phyloP scores from a whole-genome alignment of 2,329 filamentous ascomycete genomes.

The Epichloe scottii region DNA sequence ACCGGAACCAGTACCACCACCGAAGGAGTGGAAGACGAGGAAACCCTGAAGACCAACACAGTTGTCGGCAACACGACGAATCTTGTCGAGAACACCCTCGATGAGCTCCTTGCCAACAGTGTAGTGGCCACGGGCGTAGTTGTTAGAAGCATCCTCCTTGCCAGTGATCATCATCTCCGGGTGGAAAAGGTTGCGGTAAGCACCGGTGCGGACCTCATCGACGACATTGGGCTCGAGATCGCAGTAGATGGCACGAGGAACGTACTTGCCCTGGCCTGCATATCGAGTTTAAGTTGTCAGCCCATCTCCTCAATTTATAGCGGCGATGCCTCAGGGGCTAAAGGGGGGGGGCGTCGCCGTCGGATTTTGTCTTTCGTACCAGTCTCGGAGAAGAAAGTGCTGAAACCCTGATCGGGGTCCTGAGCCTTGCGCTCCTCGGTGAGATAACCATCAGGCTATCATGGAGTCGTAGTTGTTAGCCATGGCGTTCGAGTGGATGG shows the following conservation, averaged over 20 bases:
- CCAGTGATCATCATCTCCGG: constrained; percentile 99
- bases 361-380: constrained; percentile 43
- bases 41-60: constrained; percentile 97
- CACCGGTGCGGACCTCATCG: constrained; percentile 95
- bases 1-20: constrained; percentile 95
- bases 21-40: constrained; percentile 99
- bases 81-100: constrained; percentile 94
- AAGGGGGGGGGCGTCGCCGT: neutral
- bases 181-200: constrained; percentile 96
- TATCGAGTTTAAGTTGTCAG: constrained; percentile 7
- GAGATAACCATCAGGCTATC: constrained; percentile 92
- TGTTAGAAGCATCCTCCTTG: constrained; percentile 99
- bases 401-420: constrained; percentile 94
- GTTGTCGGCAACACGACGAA: constrained; percentile 94
- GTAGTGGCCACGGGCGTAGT: constrained; percentile 99
- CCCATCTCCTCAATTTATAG: neutral
- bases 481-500: neutral
- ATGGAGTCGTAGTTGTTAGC: constrained; percentile 3
- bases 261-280: constrained; percentile 93
- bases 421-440: constrained; percentile 93
- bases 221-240: constrained; percentile 99
- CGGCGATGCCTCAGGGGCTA: neutral
- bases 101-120: constrained; percentile 99
- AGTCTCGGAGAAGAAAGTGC: constrained; percentile 99
- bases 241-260: constrained; percentile 97